Conservation (phyloP, 2,329 filamentous ascomycete genomes). For the Drechslera avenae region DNA sequence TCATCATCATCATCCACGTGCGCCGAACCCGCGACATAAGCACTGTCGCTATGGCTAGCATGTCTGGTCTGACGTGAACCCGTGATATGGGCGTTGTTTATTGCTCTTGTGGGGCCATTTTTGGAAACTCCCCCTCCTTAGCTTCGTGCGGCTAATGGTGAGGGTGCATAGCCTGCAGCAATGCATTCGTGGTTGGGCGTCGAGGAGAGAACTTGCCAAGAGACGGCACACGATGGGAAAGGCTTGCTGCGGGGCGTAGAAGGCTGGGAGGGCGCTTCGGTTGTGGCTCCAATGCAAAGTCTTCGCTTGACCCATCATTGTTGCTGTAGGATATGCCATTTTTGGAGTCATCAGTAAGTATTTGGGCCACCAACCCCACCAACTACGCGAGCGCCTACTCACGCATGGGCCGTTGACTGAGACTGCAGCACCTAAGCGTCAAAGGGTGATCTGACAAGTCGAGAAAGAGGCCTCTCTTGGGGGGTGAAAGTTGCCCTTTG, state of each 20-base stretch:
- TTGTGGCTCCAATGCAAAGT: constrained; percentile 7
- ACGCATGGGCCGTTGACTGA: background rate
- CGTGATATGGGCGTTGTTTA: constrained; percentile 6
- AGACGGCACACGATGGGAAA: constrained; percentile 3
- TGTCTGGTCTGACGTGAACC: constrained; percentile 28
- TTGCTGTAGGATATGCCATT: constrained; percentile 4
- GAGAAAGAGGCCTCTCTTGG: too few species aligned
- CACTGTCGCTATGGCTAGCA: constrained; percentile 10
- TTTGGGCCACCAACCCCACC: background rate
- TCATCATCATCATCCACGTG: constrained; percentile 36
- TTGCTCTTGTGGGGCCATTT: constrained; percentile 1
- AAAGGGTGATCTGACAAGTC: too few species aligned
- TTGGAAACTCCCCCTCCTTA: constrained; percentile 7
- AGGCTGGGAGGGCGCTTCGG: constrained; percentile 7
- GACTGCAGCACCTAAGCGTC: background rate
- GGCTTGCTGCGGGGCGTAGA: constrained; percentile 10
- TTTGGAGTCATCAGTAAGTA: background rate
- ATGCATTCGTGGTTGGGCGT: constrained; percentile 2
- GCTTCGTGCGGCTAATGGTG: constrained; percentile 22
- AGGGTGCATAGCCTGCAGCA: constrained; percentile 4
- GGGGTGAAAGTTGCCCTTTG: too few species aligned
- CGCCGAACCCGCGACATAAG: constrained; percentile 11
- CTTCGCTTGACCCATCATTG: background rate
- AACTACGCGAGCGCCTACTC: background rate
- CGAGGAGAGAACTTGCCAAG: constrained; percentile 10